Evolutionary conservation across 352 stramenopile genomes (phyloP).

Genomic region (Pythium brassicae): DNA sequence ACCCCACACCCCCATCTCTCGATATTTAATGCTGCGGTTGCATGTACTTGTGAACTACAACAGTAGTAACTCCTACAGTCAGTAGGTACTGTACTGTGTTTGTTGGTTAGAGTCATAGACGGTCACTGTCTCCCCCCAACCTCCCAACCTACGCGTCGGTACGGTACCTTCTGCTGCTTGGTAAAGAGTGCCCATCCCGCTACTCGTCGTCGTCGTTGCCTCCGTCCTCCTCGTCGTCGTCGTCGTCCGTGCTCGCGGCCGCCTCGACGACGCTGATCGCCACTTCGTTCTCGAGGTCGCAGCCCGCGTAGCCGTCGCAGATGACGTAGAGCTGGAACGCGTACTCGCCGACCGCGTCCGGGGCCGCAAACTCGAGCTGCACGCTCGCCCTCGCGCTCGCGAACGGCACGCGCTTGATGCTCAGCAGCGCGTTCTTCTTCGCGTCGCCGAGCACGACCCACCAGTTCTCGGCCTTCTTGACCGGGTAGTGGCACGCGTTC

Average conservation of each 20-base stretch:
- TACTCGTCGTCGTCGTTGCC: conserved; percentile 24
- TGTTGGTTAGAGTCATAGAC: too few relatives aligned
- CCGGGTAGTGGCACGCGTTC: conserved; percentile 69
- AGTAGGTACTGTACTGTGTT: too few relatives aligned
- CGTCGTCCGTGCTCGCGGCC: conserved; percentile 33
- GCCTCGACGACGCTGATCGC: conserved; percentile 56
- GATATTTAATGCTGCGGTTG: too few relatives aligned
- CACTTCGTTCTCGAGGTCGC: conserved; percentile 97
- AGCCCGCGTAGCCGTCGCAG: conserved; percentile 98
- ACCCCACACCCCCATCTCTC: too few relatives aligned
- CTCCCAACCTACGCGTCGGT: too few relatives aligned
- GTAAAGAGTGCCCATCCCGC: neutral
- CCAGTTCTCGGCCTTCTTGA: conserved; percentile 97
- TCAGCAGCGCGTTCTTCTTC: conserved; percentile 94
- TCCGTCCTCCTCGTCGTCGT: conserved; percentile 39
- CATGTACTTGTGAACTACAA: too few relatives aligned
- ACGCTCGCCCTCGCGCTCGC: conserved; percentile 67
- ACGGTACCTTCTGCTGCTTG: neutral
- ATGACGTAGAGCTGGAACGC: conserved; percentile 98
- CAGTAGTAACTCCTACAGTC: too few relatives aligned
- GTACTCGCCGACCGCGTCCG: conserved; percentile 92
- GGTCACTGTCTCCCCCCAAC: too few relatives aligned
- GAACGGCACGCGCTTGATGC: conserved; percentile 97
- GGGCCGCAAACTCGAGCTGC: conserved; percentile 95
- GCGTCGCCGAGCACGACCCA: conserved; percentile 98